These are phyloP conservation scores for Cicer judaicum DNA, from an alignment of 306 rosid genomes.

Conservation along the genomic window DNA sequence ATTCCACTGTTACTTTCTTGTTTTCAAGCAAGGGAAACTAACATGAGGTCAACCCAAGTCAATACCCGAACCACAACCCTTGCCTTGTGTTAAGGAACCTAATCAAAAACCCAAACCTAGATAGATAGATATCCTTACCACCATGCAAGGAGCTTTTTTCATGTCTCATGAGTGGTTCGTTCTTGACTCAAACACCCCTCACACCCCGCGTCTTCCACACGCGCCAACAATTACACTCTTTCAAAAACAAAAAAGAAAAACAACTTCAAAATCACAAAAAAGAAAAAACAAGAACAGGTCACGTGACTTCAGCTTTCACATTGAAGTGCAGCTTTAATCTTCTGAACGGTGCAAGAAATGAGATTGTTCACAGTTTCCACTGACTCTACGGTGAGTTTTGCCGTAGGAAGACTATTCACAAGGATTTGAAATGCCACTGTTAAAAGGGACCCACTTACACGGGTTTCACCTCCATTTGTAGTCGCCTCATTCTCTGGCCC, in stretches of 20 bases:
- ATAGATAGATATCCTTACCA: constrained; percentile 50
- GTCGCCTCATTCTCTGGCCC: constrained; percentile 36
- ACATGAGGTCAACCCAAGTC: constrained; percentile 79
- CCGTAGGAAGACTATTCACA: constrained; percentile 90
- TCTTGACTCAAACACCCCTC: constrained; percentile 92
- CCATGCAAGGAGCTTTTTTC: constrained; percentile 64
- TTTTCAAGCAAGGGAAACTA: constrained; percentile 41
- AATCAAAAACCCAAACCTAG: not conserved
- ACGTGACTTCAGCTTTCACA: constrained; percentile 63
- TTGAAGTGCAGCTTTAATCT: constrained; percentile 85
- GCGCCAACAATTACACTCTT: constrained; percentile 39
- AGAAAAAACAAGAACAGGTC: not conserved
- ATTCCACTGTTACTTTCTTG: not conserved
- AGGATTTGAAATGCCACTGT: constrained; percentile 96
- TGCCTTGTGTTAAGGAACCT: constrained; percentile 55
- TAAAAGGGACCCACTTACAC: constrained; percentile 76
- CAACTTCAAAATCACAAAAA: not conserved
- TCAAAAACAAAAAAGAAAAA: not conserved
- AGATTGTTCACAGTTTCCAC: constrained; percentile 96
- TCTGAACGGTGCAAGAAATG: constrained; percentile 90
- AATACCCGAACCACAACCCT: constrained; percentile 99
- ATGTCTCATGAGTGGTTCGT: constrained; percentile 76
- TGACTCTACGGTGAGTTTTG: constrained; percentile 91
- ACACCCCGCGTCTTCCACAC: constrained; percentile 27
- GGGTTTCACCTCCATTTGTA: constrained; percentile 19